These are phyloP conservation scores for Gonium pectorale DNA, from an alignment of 139 green algal genomes.

Conservation along the genomic window DNA sequence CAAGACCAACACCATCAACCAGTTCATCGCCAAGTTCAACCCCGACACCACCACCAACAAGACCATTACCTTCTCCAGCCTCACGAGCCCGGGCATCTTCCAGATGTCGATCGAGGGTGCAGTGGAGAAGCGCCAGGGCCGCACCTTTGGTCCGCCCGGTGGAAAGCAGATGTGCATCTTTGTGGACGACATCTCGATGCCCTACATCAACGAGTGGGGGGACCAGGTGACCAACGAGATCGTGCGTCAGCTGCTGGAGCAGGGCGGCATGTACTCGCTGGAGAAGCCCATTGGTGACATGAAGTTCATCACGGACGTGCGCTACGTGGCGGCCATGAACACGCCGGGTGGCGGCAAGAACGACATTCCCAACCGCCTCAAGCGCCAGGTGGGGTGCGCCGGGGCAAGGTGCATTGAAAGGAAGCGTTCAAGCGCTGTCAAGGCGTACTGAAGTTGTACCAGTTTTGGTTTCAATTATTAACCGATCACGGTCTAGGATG, in stretches of 20 bases:
- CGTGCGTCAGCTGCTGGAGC: slow-evolving; percentile 94
- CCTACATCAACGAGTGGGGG: slow-evolving; percentile 94
- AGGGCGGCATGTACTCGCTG: slow-evolving; percentile 92
- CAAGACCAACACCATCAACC: slow-evolving; percentile 90
- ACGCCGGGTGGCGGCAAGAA: slow-evolving; percentile 91
- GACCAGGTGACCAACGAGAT: slow-evolving; percentile 98
- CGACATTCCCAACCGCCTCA: slow-evolving; percentile 96
- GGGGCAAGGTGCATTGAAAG: not conserved
- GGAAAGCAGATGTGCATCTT: slow-evolving; percentile 93
- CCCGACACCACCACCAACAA: slow-evolving; percentile 78
- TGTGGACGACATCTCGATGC: slow-evolving; percentile 96
- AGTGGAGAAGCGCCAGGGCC: slow-evolving; percentile 95
- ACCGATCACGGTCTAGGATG: too few relatives aligned
- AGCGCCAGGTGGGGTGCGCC: slow-evolving; percentile 65
- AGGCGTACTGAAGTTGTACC: too few relatives aligned
- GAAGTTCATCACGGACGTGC: slow-evolving; percentile 89
- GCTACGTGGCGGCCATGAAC: slow-evolving; percentile 93
- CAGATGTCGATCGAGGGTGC: slow-evolving; percentile 83
- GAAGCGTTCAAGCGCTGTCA: too few relatives aligned
- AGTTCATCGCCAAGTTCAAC: slow-evolving; percentile 86
- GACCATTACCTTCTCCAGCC: slow-evolving; percentile 93
- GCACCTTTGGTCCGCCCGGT: slow-evolving; percentile 91
- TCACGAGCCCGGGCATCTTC: slow-evolving; percentile 95
- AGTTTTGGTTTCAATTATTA: too few relatives aligned
- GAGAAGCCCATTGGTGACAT: slow-evolving; percentile 98